Base-by-base conservation (phyloP, 371 early-diverging fungal species). In the Mortierella sp. region DNA sequence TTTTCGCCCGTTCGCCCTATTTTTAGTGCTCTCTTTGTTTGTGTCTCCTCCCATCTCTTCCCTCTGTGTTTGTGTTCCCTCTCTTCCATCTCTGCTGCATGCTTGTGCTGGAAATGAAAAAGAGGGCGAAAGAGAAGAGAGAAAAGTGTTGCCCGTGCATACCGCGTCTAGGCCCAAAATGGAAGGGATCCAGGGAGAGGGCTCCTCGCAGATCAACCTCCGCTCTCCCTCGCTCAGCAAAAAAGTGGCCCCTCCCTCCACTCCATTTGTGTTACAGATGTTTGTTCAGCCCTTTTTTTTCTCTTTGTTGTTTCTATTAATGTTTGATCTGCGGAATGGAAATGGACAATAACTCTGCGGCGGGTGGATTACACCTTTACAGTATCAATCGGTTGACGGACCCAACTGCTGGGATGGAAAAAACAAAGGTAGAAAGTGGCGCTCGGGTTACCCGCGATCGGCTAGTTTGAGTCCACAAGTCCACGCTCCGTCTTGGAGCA, bases 21-120 rank as follows among this genome's bases (percentile, higher is more conserved):
- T 75, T 75, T 75, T 75, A 75, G 75, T 58, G 46, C 49, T 68
- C 68, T 24, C 41, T 51, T 35, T 72, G 63, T 63, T 32, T 63
- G 63, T 18, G 12, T 46, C 3, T 46, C 12, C 46, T 44, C 41
- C 35, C 70, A 41, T 38, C 5, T 70, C 41, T 4, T 41, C 41
- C 41, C 43, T 7, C 54, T 24, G 4, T 55, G 7, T 29, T 11
- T 46, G 71, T 46, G 48, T 32, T 48, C 29, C 65, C 49, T 49
- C 55, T 55, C 56, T 4, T 65, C 68, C 68, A 38, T 38, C 68
- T 68, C 10, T 68, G 38, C 41, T 63, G 63, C 63, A 63, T 32
- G 21, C 6, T 35, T 29, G 48, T 35, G 24, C 38, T 72, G 72
- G 72, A 72, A 54, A 72, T 72, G 72, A 72, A 49, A 72, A 51